A percentile compares a stretch with the other conserved stretches of the same genome.
Conservation (phyloP, 2,329 filamentous ascomycete species). For the Aspergillus intermedius region DNA sequence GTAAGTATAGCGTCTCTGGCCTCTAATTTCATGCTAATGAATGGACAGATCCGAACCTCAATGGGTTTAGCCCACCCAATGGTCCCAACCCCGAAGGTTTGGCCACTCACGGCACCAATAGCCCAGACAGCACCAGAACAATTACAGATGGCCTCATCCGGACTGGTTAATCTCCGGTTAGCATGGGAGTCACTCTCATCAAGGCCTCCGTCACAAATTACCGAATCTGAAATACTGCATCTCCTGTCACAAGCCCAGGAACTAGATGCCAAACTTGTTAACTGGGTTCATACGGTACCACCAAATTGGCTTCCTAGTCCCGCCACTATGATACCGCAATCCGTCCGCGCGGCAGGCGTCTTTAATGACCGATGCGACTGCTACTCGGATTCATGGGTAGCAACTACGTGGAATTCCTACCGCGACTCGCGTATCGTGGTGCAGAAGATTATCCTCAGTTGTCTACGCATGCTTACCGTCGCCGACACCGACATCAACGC, state of each 20-base stretch:
- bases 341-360: slow-evolving; percentile 20
- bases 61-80: slow-evolving; percentile 12
- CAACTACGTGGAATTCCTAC: slow-evolving; percentile 23
- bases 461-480: slow-evolving; percentile 13
- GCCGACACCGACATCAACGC: slow-evolving; percentile 1
- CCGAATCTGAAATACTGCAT: slow-evolving; percentile 4
- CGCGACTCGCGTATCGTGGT: slow-evolving; percentile 23
- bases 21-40: not conserved
- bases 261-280: slow-evolving; percentile 16
- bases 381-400: slow-evolving; percentile 24
- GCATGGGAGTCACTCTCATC: slow-evolving; percentile 14
- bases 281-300: slow-evolving; percentile 20
- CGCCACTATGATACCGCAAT: slow-evolving; percentile 18
- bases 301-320: slow-evolving; percentile 16
- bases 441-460: slow-evolving; percentile 22
- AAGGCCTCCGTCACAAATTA: not conserved
- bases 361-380: slow-evolving; percentile 23
- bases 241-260: slow-evolving; percentile 14
- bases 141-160: slow-evolving; percentile 15
- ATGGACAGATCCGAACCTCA: slow-evolving; percentile 17
- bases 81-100: slow-evolving; percentile 17
- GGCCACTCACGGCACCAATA: slow-evolving; percentile 15
- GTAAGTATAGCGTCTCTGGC: slow-evolving; percentile 7
- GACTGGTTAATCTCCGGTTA: slow-evolving; percentile 18
- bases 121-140: slow-evolving; percentile 12